These are phyloP conservation scores for Penicillium sp. DNA, from an alignment of 2,329 filamentous ascomycete genomes.

Conservation along the genomic window DNA sequence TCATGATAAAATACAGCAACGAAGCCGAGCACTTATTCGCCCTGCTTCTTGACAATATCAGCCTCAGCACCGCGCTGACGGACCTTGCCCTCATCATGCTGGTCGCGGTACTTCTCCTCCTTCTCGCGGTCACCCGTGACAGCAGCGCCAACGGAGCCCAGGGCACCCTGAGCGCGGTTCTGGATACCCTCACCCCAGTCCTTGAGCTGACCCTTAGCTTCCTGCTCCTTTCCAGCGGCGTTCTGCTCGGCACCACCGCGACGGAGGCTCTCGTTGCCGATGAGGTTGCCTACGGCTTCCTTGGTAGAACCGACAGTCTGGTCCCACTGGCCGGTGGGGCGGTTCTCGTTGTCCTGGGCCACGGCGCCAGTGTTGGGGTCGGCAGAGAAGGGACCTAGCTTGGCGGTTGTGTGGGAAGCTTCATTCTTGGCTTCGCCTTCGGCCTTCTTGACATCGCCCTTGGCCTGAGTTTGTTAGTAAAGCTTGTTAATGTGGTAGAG, in stretches of 20 bases:
- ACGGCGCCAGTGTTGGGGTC: constrained; percentile 67
- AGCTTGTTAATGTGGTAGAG: not conserved
- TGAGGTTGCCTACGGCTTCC: constrained; percentile 72
- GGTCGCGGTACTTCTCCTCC: constrained; percentile 64
- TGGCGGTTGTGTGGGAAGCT: constrained; percentile 72
- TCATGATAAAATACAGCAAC: constrained; percentile 8
- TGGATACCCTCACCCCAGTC: constrained; percentile 70
- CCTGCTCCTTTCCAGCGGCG: constrained; percentile 73
- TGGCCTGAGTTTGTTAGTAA: constrained; percentile 56
- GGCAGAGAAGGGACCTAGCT: constrained; percentile 71
- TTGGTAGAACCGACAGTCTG: constrained; percentile 87
- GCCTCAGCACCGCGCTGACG: constrained; percentile 79
- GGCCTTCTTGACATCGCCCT: constrained; percentile 68
- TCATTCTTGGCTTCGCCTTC: constrained; percentile 63
- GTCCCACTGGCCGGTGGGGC: constrained; percentile 74
- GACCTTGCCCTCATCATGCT: constrained; percentile 82
- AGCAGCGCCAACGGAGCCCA: constrained; percentile 71
- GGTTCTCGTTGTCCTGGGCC: constrained; percentile 71
- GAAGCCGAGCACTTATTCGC: constrained; percentile 4
- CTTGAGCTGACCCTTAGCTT: constrained; percentile 77
- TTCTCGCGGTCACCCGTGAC: constrained; percentile 69
- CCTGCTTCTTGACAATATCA: constrained; percentile 68
- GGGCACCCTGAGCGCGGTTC: constrained; percentile 67
- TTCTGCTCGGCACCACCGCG: constrained; percentile 76
- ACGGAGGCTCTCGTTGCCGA: constrained; percentile 77